Evolutionary conservation across 306 rosid species (phyloP).

Genomic region (Psophocarpus tetragonolobus): DNA sequence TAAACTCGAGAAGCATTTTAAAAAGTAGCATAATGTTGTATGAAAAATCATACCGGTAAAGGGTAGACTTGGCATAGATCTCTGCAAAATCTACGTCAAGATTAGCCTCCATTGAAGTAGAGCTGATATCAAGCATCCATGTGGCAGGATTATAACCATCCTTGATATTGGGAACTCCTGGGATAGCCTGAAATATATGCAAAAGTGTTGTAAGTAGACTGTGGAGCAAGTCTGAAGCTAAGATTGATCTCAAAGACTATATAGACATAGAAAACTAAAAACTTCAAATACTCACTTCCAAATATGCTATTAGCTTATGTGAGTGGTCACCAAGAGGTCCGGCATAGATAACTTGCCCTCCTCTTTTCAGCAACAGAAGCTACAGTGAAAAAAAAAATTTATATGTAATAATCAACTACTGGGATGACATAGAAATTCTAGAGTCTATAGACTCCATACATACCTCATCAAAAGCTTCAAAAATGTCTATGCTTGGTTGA

Average conservation of each 20-base stretch:
- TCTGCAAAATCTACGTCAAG: slow-evolving; percentile 62
- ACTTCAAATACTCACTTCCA: slow-evolving; percentile 35
- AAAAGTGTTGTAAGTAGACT: not conserved
- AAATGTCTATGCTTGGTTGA: slow-evolving; percentile 48
- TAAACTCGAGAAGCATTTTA: not conserved
- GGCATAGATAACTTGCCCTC: slow-evolving; percentile 55
- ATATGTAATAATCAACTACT: not conserved
- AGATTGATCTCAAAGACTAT: not conserved
- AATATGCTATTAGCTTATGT: slow-evolving; percentile 39
- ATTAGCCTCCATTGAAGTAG: slow-evolving; percentile 50
- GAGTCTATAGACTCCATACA: not conserved
- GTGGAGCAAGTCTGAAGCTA: not conserved
- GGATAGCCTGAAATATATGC: slow-evolving; percentile 44
- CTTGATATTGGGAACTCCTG: slow-evolving; percentile 60
- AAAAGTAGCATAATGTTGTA: not conserved
- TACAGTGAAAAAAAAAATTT: slow-evolving; percentile 7
- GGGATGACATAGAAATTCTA: not conserved
- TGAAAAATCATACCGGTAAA: slow-evolving; percentile 47
- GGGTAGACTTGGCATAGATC: slow-evolving; percentile 54
- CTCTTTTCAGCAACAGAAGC: slow-evolving; percentile 56
- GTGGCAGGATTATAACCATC: slow-evolving; percentile 82
- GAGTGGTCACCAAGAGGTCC: slow-evolving; percentile 57
- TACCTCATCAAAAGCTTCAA: slow-evolving; percentile 52
- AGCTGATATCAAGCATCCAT: slow-evolving; percentile 74
- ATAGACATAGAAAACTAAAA: not conserved